Base-by-base conservation (phyloP, 2,329 filamentous ascomycete genomes). In the Fusarium haematococcum region DNA sequence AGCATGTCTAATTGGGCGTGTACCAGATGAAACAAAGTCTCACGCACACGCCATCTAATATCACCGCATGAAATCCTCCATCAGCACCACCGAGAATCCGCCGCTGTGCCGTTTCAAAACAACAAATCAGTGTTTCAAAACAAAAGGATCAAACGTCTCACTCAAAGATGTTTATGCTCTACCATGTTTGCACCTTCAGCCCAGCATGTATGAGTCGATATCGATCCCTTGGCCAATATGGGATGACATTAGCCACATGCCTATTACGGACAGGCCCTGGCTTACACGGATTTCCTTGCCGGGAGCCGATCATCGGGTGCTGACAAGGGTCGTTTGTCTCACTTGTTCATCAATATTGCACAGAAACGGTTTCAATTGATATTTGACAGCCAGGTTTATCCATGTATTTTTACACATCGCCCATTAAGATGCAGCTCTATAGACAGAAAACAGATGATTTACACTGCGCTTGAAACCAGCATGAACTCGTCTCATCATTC, bases 11-110 rank as follows among this genome's bases (percentile, higher is more conserved):
- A 35, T 59, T 60, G 23, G 23, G 50, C 56, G 11, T 65, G 20
- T 56, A 57, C 32, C 35, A 25, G 50, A 27, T 73, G 66, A 63
- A 67, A 60, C 57, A 39, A n/a, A 4, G 6, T 57, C 48, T 52
- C 48, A 30, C 25, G 48, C 48, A 52, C 39, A 54, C 23, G 20
- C 59, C 56, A 27, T 6, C 18, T 25, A 25, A 60, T 52, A 37
- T 8, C 66, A 25, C 2, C 59, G 70, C 70, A 73, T 73, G 32
- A 70, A 70, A 63, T 60, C 56, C 56, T 59, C 14, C 37, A 30
- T 59, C 56, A 59, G 37, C 56, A 14, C 50, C 23, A 54, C 60
- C 60, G 45, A 39, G 33, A 39, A 63, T 5, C 23, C 60, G 33
- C 67, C 57, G 39, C 39, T 52, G 45, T 43, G 10, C 25, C 48